A percentile compares a stretch with the other conserved stretches of the same genome.
These are phyloP conservation scores for Apiotrichum akiyoshidainum DNA, from an alignment of 1,284 basidiomycete species.

Conservation along the genomic window DNA sequence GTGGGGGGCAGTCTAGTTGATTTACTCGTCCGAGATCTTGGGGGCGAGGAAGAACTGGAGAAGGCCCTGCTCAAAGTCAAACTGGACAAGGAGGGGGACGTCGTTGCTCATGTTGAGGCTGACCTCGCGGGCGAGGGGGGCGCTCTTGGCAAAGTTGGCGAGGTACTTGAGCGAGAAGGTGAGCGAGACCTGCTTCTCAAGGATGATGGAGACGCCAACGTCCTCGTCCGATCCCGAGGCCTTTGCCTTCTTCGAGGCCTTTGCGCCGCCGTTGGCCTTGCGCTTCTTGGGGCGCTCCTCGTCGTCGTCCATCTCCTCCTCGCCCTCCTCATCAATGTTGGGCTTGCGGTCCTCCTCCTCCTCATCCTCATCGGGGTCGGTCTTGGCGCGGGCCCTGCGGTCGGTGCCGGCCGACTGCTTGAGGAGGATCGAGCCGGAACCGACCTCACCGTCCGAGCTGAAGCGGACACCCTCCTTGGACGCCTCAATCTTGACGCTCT, in stretches of 20 bases:
- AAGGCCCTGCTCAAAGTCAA: constrained; percentile 50
- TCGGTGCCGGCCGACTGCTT: constrained; percentile 62
- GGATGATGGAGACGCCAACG: constrained; percentile 70
- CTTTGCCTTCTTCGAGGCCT: constrained; percentile 62
- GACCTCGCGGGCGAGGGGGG: constrained; percentile 69
- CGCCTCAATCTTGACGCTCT: constrained; percentile 93
- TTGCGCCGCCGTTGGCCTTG: constrained; percentile 47
- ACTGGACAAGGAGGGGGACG: constrained; percentile 75
- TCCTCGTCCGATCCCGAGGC: constrained; percentile 50
- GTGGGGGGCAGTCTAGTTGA: no score
- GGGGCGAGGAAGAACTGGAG: constrained; percentile 51
- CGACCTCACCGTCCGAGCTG: constrained; percentile 87
- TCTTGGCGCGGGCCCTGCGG: constrained; percentile 48
- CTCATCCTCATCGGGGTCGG: constrained; percentile 57
- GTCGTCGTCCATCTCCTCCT: constrained; percentile 51
- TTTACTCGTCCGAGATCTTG: constrained; percentile 34
- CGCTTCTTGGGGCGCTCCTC: constrained; percentile 41
- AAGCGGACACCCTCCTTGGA: constrained; percentile 97
- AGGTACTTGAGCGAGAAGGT: constrained; percentile 98
- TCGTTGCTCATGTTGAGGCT: constrained; percentile 86
- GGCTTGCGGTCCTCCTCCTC: constrained; percentile 56
- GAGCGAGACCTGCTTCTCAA: constrained; percentile 85
- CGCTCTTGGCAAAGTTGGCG: constrained; percentile 92
- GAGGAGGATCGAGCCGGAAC: constrained; percentile 82
- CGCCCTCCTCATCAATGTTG: constrained; percentile 53